Conservation (phyloP, 495 filamentous ascomycete species). For the Hypoxylon crocopeplum region DNA sequence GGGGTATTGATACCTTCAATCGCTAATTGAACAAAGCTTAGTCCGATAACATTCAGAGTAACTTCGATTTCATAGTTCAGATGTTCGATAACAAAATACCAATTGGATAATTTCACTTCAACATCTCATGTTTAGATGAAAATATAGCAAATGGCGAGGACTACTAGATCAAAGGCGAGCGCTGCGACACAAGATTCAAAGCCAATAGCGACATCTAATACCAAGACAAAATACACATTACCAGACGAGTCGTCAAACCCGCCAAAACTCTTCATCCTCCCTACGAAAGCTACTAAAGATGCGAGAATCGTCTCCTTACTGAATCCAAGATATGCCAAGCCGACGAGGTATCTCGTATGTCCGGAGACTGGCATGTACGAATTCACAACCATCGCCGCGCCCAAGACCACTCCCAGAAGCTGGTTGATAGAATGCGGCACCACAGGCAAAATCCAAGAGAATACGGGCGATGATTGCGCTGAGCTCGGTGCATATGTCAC, state of each 20-base stretch:
- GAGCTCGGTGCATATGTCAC: constrained; percentile 45
- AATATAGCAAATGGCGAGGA: constrained; percentile 40
- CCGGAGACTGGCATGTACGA: constrained; percentile 83
- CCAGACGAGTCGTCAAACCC: constrained; percentile 48
- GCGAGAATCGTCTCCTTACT: constrained; percentile 77
- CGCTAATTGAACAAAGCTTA: too few species aligned
- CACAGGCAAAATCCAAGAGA: constrained; percentile 16
- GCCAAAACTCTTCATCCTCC: constrained; percentile 81
- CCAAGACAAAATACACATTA: constrained; percentile 46
- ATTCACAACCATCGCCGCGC: constrained; percentile 76
- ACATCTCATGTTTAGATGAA: neutral
- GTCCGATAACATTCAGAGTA: too few species aligned
- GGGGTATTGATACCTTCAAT: constrained; percentile 25
- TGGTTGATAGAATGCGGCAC: constrained; percentile 65
- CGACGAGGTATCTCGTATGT: constrained; percentile 80
- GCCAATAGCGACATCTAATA: constrained; percentile 20
- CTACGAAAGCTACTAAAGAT: constrained; percentile 65
- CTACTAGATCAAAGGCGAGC: constrained; percentile 39
- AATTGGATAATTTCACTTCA: neutral
- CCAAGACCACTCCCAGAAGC: constrained; percentile 66
- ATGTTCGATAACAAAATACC: neutral
- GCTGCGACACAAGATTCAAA: constrained; percentile 36
- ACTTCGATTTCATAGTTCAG: neutral
- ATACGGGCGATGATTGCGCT: constrained; percentile 16
- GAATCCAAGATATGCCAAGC: constrained; percentile 72